These are phyloP conservation scores for Stellera chamaejasme DNA, from an alignment of 345 rosid species.

Conservation along the genomic window DNA sequence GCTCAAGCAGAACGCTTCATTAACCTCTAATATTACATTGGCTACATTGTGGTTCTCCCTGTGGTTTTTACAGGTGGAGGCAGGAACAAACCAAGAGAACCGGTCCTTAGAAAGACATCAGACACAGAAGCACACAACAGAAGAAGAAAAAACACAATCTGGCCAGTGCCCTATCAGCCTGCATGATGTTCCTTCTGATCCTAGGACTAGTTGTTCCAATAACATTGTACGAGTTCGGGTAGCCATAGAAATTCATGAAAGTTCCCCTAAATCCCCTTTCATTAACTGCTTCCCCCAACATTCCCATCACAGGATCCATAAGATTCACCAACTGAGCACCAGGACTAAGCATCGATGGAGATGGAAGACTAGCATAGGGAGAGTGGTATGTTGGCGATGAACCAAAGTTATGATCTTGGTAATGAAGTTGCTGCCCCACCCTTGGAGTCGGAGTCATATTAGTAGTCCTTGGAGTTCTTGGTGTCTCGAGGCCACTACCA, in stretches of 20 bases:
- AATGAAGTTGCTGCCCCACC: constrained; percentile 18
- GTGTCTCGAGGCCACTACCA: constrained; percentile 20
- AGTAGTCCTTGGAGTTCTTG: constrained; percentile 14
- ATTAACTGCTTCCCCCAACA: constrained; percentile 63
- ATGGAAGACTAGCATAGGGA: constrained; percentile 23
- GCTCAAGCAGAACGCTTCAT: constrained; percentile 11
- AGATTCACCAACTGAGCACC: constrained; percentile 27
- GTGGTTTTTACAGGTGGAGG: constrained; percentile 5
- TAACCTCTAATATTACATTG: constrained; percentile 6
- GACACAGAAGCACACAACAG: constrained; percentile 61
- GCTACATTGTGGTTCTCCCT: constrained; percentile 1
- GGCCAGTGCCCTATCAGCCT: constrained; percentile 61
- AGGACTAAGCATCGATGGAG: constrained; percentile 28
- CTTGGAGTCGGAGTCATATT: constrained; percentile 13
- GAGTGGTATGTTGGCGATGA: constrained; percentile 24
- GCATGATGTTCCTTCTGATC: constrained; percentile 64
- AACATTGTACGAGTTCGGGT: constrained; percentile 46
- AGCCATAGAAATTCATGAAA: constrained; percentile 30
- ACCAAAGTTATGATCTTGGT: constrained; percentile 16
- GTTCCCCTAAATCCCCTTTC: constrained; percentile 53
- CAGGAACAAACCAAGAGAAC: neutral
- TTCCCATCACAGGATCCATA: constrained; percentile 41
- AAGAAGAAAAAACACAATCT: constrained; percentile 67
- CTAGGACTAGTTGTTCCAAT: constrained; percentile 44
- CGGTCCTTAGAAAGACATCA: constrained; percentile 54